A percentile compares a stretch with the other conserved stretches of the same genome.
Evolutionary conservation across 192 early-diverging fungal genomes (phyloP).

Genomic region (Coemansia sp.): DNA sequence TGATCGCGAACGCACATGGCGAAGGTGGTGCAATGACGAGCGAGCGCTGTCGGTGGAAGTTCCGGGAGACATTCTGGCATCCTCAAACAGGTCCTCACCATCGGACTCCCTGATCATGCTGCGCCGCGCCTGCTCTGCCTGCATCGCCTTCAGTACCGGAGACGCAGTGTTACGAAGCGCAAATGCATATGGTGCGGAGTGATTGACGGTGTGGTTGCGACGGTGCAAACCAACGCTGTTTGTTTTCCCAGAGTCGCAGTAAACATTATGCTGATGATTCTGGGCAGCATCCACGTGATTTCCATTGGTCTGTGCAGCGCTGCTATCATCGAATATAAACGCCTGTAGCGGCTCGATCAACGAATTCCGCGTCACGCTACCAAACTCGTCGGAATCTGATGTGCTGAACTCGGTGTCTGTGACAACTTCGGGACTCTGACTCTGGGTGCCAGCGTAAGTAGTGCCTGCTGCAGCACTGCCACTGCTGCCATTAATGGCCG

Average conservation of each 20-base stretch:
- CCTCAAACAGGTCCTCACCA: slow-evolving; percentile 25
- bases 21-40: not conserved
- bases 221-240: slow-evolving; percentile 11
- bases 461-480: not conserved
- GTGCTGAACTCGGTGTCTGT: not conserved
- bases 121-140: slow-evolving; percentile 38
- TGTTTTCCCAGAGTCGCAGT: not conserved
- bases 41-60: not conserved
- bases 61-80: slow-evolving; percentile 13
- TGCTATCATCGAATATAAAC: not conserved
- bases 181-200: not conserved
- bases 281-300: not conserved
- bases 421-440: not conserved
- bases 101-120: slow-evolving; percentile 16
- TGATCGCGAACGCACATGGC: slow-evolving; percentile 3
- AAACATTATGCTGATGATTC: not conserved
- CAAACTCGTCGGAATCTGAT: slow-evolving; percentile 4
- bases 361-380: slow-evolving; percentile 19
- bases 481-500: too few relatives aligned
- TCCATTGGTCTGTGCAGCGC: not conserved
- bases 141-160: slow-evolving; percentile 39
- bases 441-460: not conserved
- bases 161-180: slow-evolving; percentile 14
- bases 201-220: slow-evolving; percentile 26
- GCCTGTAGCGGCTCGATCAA: slow-evolving; percentile 17